These are phyloP conservation scores for Manihot esculenta DNA, from an alignment of 441 rosid species.

Conservation along the genomic window DNA sequence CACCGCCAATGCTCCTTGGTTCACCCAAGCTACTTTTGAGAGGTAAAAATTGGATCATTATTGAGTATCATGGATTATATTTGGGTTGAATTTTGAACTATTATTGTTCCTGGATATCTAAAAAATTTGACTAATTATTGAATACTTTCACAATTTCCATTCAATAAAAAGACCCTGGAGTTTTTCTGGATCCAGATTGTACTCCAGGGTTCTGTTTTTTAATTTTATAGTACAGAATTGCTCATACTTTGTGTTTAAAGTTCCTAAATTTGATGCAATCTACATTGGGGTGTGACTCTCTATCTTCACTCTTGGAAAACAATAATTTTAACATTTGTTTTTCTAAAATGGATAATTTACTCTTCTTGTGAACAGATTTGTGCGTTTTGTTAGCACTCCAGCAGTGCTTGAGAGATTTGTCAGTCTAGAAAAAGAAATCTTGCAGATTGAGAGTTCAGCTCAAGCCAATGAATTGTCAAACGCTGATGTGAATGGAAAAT, in stretches of 20 bases:
- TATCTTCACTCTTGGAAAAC: too few species aligned
- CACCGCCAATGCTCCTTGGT: constrained; percentile 53
- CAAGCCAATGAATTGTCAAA: constrained; percentile 50
- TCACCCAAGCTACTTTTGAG: constrained; percentile 79
- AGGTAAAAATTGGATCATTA: constrained; percentile 40
- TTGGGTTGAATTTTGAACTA: neutral
- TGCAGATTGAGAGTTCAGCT: constrained; percentile 63
- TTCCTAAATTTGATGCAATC: too few species aligned
- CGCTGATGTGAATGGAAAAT: constrained; percentile 26
- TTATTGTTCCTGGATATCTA: neutral
- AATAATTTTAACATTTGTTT: neutral
- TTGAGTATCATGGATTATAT: constrained; percentile 1
- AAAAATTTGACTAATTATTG: neutral
- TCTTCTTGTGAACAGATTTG: constrained; percentile 50
- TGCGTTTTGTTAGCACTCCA: constrained; percentile 80
- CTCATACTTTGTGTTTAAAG: too few species aligned
- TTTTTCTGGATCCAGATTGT: neutral
- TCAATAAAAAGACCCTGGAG: neutral
- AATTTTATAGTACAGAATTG: too few species aligned
- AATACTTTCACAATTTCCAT: neutral
- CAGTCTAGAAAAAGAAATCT: constrained; percentile 66
- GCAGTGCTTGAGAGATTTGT: constrained; percentile 85
- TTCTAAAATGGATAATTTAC: neutral
- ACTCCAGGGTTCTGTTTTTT: too few species aligned
- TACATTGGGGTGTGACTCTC: too few species aligned